Conservation (phyloP, 768 basidiomycete species). For the Crepidotus variabilis region DNA sequence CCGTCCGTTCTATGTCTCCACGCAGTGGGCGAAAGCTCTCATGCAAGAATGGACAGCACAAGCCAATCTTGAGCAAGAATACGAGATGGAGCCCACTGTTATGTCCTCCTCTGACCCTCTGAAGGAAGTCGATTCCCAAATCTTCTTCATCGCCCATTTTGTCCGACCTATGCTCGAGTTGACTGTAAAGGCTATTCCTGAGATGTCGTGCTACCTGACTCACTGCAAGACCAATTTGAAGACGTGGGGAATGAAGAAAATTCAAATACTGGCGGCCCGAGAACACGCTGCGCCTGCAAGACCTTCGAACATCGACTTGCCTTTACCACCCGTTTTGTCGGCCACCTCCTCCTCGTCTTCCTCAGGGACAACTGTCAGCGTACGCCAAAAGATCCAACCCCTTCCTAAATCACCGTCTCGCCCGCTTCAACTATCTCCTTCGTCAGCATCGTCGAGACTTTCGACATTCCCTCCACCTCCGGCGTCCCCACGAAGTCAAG, state of each 20-base stretch:
- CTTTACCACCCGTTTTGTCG: conserved; percentile 3
- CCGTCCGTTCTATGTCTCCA: conserved; percentile 87
- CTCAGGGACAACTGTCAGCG: background rate
- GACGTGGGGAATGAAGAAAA: conserved; percentile 59
- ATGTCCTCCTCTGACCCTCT: conserved; percentile 39
- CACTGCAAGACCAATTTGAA: conserved; percentile 68
- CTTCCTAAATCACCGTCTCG: background rate
- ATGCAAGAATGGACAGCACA: conserved; percentile 91
- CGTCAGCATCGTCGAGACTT: conserved; percentile 5
- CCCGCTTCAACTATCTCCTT: background rate
- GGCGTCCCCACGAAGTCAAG: conserved; percentile 13
- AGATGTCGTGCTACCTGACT: conserved; percentile 62
- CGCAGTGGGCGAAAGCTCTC: conserved; percentile 89
- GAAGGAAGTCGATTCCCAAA: conserved; percentile 75
- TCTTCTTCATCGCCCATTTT: conserved; percentile 84
- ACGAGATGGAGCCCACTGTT: conserved; percentile 67
- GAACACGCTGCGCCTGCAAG: conserved; percentile 15
- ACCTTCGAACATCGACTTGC: conserved; percentile 22
- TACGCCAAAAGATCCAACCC: background rate
- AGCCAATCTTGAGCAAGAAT: conserved; percentile 77
- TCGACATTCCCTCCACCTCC: conserved; percentile 6
- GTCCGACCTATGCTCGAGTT: conserved; percentile 82
- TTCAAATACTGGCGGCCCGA: conserved; percentile 28
- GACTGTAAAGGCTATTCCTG: conserved; percentile 68
- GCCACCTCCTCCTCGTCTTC: conserved; percentile 10